A percentile compares a stretch with the other conserved stretches of the same genome.
These are phyloP conservation scores for Miscanthus lutarioriparius DNA, from an alignment of 176 grass and related monocot genomes.

Conservation along the genomic window DNA sequence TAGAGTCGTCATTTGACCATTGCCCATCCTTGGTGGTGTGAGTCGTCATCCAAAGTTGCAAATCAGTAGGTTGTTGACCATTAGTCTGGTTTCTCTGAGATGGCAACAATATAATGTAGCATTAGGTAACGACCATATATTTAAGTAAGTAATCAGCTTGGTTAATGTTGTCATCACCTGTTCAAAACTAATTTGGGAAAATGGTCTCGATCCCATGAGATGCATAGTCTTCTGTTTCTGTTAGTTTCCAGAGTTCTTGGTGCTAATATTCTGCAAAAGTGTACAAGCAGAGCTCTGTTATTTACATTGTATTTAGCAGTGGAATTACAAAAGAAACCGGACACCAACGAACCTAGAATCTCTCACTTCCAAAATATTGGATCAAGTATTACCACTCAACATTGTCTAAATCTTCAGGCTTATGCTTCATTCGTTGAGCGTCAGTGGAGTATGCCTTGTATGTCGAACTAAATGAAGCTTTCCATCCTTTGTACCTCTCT, in stretches of 20 bases:
- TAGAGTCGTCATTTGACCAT: too few species aligned
- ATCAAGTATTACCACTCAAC: not conserved
- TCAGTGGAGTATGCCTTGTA: not conserved
- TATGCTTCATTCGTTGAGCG: not conserved
- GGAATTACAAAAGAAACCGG: not conserved
- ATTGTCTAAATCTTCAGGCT: not conserved
- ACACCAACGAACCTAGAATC: not conserved
- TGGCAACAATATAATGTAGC: not conserved
- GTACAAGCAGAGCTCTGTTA: not conserved
- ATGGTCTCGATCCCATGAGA: too few species aligned
- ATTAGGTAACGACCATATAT: too few species aligned
- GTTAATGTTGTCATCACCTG: too few species aligned
- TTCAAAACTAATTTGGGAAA: too few species aligned
- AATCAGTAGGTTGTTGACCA: not conserved
- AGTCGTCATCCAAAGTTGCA: not conserved
- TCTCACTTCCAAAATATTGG: not conserved
- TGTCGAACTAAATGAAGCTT: not conserved
- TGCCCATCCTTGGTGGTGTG: not conserved
- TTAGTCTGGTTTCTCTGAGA: not conserved
- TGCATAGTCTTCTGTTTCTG: too few species aligned
- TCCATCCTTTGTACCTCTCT: conserved; percentile 7
- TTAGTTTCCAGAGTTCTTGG: too few species aligned
- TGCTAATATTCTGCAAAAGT: too few species aligned
- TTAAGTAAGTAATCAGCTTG: too few species aligned
- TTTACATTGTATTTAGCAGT: too few species aligned